Base-by-base conservation (phyloP, 176 grass and related monocot genomes). In the Raddia distichophylla region DNA sequence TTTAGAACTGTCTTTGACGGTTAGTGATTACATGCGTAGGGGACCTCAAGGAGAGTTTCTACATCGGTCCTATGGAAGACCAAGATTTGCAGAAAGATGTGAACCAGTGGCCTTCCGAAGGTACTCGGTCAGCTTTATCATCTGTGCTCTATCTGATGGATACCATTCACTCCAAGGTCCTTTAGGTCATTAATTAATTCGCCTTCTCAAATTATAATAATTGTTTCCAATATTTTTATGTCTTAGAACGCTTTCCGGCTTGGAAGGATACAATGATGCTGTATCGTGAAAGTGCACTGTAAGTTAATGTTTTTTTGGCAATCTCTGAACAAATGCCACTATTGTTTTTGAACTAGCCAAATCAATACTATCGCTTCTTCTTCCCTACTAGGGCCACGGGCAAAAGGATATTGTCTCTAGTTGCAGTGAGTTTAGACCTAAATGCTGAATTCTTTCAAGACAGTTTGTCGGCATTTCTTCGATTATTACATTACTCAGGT, bases 391-490 rank as follows among this genome's bases (percentile, higher is more conserved):
- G 91, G 82, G 44, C 46, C 45, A 54, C 82, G 37, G 72, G 82
- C 8, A 89, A 81, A 83, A 88, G 35, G 62, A 74, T 90, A 79
- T 7, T 91, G 12, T 87, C 86, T 60, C 76, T 97, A 66, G 86
- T 94, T 73, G 94, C 94, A 75, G 58, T 93, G 76, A 69, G 84
- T 80, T 88, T 97, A 75, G 80, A 97, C 42, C 84, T 97, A 8
- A 79, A 97, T 53, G 75, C 78, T 80, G 75, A 87, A 27, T 90
- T 85, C 90, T 94, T 64, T 71, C 69, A n/a, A 70, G 68, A 73
- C 80, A 81, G 5, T 84, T 83, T 40, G 81, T 19, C 51, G 13
- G 57, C 56, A 51, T 62, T 85, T 87, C 16, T 97, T 69, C 81
- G 88, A 20, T 73, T 91, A 45, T 59, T 93, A 53, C 94, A 97